Percentiles rank a stretch among this genome's conserved stretches.
phyloP scores from a whole-genome alignment of 1,139 yeast genomes.

The Candida sojae region DNA sequence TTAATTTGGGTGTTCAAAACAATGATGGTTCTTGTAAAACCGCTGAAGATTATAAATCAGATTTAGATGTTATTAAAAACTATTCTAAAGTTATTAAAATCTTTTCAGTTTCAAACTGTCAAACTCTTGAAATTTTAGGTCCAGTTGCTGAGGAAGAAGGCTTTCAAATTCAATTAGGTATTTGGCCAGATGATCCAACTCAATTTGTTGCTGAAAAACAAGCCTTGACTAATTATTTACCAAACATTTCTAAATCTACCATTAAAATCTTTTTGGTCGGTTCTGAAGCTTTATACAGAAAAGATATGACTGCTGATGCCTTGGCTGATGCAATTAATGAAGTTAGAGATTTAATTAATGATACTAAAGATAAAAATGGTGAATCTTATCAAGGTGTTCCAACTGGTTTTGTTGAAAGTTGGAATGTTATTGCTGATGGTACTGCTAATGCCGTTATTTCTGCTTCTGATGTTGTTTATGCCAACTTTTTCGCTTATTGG shows the following conservation, averaged over 20 bases:
- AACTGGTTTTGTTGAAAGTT: constrained; percentile 94
- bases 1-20: constrained; percentile 81
- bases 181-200: constrained; percentile 86
- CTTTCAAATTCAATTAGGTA: constrained; percentile 74
- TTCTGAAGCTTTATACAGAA: constrained; percentile 89
- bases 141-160: constrained; percentile 83
- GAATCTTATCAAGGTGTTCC: constrained; percentile 67
- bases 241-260: constrained; percentile 64
- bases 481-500: constrained; percentile 98
- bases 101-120: constrained; percentile 86
- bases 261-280: constrained; percentile 81
- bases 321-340: constrained; percentile 65
- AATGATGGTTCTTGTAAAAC: constrained; percentile 71
- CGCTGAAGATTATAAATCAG: constrained; percentile 64
- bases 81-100: constrained; percentile 71
- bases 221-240: constrained; percentile 70
- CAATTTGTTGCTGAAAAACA: constrained; percentile 70
- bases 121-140: constrained; percentile 77
- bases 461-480: constrained; percentile 82
- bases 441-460: constrained; percentile 65
- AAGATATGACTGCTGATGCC: constrained; percentile 67
- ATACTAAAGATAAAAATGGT: constrained; percentile 78
- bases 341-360: constrained; percentile 55
- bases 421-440: constrained; percentile 89
- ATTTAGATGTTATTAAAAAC: constrained; percentile 55